Evolutionary conservation across 257 asterid genomes (phyloP).

Genomic region (Capsicum pubescens): DNA sequence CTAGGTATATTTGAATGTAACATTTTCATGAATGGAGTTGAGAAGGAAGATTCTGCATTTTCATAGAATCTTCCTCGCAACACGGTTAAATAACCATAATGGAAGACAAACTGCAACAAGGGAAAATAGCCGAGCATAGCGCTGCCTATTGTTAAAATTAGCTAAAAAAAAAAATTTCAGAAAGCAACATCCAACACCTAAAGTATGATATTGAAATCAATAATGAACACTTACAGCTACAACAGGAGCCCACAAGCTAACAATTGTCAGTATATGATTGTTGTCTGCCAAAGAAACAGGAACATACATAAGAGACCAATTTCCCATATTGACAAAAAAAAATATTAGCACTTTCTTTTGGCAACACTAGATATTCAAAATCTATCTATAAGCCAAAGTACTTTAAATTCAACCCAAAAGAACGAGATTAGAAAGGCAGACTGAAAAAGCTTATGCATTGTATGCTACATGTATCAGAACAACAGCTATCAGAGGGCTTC

Average conservation of each 20-base stretch:
- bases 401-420: neutral
- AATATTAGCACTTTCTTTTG: neutral
- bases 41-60: neutral
- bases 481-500: neutral
- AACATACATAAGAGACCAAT: neutral
- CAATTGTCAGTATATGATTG: constrained; percentile 70
- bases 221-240: constrained; percentile 79
- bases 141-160: neutral
- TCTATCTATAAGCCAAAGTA: neutral
- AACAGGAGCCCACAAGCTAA: constrained; percentile 96
- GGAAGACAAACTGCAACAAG: neutral
- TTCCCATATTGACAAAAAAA: neutral
- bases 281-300: constrained; percentile 65
- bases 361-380: neutral
- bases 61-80: neutral
- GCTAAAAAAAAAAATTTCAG: neutral
- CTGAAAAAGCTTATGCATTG: neutral
- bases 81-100: neutral
- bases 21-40: constrained; percentile 4
- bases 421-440: constrained; percentile 8
- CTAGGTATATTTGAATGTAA: neutral
- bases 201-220: neutral
- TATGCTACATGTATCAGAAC: neutral
- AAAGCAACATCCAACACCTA: neutral
- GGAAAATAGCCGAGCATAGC: neutral